Conservation (phyloP, 2,329 filamentous ascomycete species). For the Fusarium setosum region DNA sequence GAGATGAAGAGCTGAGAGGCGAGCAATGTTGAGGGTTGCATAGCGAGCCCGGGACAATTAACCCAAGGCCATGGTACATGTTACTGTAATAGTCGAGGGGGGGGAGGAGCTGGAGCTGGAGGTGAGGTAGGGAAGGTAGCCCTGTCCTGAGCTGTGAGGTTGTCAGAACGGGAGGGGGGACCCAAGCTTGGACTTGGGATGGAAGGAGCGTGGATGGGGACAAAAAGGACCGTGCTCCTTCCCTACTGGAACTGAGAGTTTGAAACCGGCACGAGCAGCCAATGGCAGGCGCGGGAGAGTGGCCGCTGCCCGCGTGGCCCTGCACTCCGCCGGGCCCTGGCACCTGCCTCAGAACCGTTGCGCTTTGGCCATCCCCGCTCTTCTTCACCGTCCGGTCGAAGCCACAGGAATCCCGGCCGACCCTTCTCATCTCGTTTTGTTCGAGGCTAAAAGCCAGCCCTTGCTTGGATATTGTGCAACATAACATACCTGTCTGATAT, state of each 20-base stretch:
- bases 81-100: too few species aligned
- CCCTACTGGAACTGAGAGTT: conserved; percentile 35
- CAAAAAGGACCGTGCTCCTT: conserved; percentile 36
- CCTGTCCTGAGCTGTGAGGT: conserved; percentile 34
- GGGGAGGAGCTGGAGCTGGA: conserved; percentile 15
- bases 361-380: conserved; percentile 21
- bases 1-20: conserved; percentile 34
- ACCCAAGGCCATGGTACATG: conserved; percentile 26
- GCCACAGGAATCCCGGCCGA: conserved; percentile 23
- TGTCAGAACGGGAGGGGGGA: conserved; percentile 33
- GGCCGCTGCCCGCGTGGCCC: background rate
- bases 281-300: conserved; percentile 13
- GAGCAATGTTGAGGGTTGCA: conserved; percentile 8
- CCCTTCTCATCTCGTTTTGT: conserved; percentile 38
- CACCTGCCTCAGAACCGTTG: conserved; percentile 13
- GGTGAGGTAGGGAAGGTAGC: conserved; percentile 19
- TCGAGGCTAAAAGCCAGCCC: conserved; percentile 32
- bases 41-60: conserved; percentile 28
- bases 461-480: conserved; percentile 25
- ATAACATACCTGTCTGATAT: conserved; percentile 22
- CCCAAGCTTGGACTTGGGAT: conserved; percentile 9
- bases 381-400: conserved; percentile 32
- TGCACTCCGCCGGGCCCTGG: conserved; percentile 1
- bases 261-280: conserved; percentile 30
- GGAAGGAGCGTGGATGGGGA: conserved; percentile 18